phyloP scores from a whole-genome alignment of 768 basidiomycete genomes.

The Rhizopogon rudus region DNA sequence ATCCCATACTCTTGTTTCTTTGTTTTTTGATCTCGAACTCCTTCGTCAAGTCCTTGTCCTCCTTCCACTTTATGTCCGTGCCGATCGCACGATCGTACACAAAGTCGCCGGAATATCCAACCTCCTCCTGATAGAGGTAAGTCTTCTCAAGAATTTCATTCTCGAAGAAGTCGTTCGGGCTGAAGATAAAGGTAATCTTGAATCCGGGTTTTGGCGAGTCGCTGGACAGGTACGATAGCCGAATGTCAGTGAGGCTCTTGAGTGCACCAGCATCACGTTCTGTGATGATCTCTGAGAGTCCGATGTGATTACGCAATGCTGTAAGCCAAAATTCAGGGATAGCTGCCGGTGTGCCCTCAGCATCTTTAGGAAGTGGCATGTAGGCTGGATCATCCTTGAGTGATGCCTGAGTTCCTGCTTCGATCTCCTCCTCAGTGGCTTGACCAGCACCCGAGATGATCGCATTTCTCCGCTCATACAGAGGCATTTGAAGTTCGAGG shows the following conservation, averaged over 20 bases:
- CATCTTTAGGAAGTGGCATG: constrained; percentile 52
- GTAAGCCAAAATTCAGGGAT: constrained; percentile 99
- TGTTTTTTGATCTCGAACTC: constrained; percentile 99
- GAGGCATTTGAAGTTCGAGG: constrained; percentile 69
- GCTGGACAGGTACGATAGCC: constrained; percentile 66
- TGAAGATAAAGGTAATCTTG: constrained; percentile 83
- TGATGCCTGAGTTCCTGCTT: constrained; percentile 68
- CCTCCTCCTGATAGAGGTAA: constrained; percentile 88
- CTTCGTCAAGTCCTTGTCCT: constrained; percentile 96
- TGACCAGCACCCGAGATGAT: constrained; percentile 76
- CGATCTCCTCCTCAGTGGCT: constrained; percentile 78
- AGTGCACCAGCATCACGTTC: constrained; percentile 88
- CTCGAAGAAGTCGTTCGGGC: constrained; percentile 82
- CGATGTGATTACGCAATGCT: constrained; percentile 87
- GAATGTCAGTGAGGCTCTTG: constrained; percentile 76
- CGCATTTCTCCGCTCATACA: constrained; percentile 81
- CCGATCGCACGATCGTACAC: constrained; percentile 94
- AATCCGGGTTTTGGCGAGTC: constrained; percentile 80
- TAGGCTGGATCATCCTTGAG: constrained; percentile 74
- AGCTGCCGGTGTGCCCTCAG: constrained; percentile 32
- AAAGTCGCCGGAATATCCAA: constrained; percentile 95
- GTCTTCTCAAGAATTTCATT: constrained; percentile 86
- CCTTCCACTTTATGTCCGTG: constrained; percentile 93
- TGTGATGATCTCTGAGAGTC: constrained; percentile 83
- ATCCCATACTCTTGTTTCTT: constrained; percentile 86